Conservation (phyloP, 768 basidiomycete genomes). For the Collybia mongolica region DNA sequence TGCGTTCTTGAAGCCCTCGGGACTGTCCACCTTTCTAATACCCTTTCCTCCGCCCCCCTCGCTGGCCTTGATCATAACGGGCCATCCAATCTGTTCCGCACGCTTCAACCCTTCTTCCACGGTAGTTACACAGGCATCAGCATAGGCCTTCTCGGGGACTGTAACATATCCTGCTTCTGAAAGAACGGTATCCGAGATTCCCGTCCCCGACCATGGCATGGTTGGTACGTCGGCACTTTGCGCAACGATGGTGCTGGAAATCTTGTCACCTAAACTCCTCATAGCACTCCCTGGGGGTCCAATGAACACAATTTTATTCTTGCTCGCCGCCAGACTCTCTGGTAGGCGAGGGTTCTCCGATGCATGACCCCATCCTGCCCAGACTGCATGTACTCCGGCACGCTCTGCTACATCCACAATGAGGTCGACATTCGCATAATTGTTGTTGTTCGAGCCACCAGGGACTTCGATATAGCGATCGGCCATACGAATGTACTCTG, state of each 20-base stretch:
- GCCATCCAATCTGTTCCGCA: slow-evolving; percentile 91
- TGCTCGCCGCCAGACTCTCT: slow-evolving; percentile 87
- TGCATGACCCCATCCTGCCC: slow-evolving; percentile 99
- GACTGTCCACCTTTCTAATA: slow-evolving; percentile 88
- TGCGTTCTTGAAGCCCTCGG: slow-evolving; percentile 90
- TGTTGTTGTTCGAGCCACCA: slow-evolving; percentile 98
- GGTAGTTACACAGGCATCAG: slow-evolving; percentile 80
- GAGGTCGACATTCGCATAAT: slow-evolving; percentile 99
- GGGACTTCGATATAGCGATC: slow-evolving; percentile 99
- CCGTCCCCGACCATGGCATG: slow-evolving; percentile 98
- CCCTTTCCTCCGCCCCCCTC: slow-evolving; percentile 99
- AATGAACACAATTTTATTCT: slow-evolving; percentile 98
- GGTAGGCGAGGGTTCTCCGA: slow-evolving; percentile 98
- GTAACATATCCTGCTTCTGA: slow-evolving; percentile 89
- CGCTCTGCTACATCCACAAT: slow-evolving; percentile 98
- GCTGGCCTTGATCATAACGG: slow-evolving; percentile 99
- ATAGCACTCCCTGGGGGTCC: slow-evolving; percentile 98
- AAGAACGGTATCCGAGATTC: slow-evolving; percentile 83
- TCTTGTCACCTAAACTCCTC: slow-evolving; percentile 99
- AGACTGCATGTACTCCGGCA: slow-evolving; percentile 96
- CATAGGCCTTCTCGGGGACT: slow-evolving; percentile 90
- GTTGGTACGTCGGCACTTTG: slow-evolving; percentile 96
- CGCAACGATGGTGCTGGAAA: slow-evolving; percentile 98
- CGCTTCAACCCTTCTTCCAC: slow-evolving; percentile 85
- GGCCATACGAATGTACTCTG: slow-evolving; percentile 99